Evolutionary conservation across 345 rosid genomes (phyloP), one percentile per base, ranked within the genome.

Genomic region (Geranium brycei): DNA sequence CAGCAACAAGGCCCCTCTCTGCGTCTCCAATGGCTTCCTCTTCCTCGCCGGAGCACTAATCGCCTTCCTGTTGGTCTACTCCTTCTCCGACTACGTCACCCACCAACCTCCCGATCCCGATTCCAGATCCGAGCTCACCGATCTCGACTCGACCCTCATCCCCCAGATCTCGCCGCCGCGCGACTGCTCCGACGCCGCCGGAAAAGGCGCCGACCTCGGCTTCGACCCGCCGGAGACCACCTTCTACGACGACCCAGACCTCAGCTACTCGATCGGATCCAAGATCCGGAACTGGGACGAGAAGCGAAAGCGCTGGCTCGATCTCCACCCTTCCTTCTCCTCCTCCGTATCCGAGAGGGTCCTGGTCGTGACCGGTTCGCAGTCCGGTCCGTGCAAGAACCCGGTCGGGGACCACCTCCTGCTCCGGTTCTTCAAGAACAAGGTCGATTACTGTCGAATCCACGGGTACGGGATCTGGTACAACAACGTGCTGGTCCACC

Each of bases 381-480:
- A 93, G 76, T 71, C 93, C 7, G 66, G 69, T 17, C 90, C 99
- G 16, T 93, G 99, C 70, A 76, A 73, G 81, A 93, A 93, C 55
- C 87, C 89, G 8, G 77, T 82, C n/a, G 99, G 99, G 3, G 99
- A 89, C 58, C 93, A 93, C 72, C 66, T 93, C 4, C 79, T 90
- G 31, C 65, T 93, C n/a, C 70, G 97, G 17, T 81, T 81, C 58
- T 93, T 93, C 59, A 93, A 90, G 71, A 93, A 93, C 72, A 93
- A 93, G 70, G 99, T 92, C 12, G 97, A 92, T 57, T 89, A 92
- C 78, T 85, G 95, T 60, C 75, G 97, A 58, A 76, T 86, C 78
- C 99, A 92, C 72, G 90, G 90, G 57, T 76, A 79, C 73, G 97
- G 87, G 19, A 82, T 92, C 31, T 92, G 84, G 74, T 92, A 92